These are phyloP conservation scores for Lolium perenne DNA, from an alignment of 176 grass and related monocot genomes.

Conservation along the genomic window DNA sequence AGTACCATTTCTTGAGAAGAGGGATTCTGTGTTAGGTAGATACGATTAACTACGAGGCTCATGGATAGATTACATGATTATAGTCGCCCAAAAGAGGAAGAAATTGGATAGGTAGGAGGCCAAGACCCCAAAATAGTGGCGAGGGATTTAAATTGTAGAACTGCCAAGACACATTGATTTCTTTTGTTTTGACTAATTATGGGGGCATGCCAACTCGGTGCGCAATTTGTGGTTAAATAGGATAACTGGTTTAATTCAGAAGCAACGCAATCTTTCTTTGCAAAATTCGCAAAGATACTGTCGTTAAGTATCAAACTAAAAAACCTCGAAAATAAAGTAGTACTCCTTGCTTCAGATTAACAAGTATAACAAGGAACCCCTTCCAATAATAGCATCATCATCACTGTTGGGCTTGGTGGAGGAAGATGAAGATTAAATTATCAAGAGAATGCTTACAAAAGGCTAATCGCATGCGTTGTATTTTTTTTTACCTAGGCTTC, in stretches of 20 bases:
- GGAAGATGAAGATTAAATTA: constrained; percentile 15
- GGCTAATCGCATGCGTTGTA: background rate
- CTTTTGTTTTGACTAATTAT: background rate
- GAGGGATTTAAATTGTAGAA: constrained; percentile 16
- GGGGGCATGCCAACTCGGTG: background rate
- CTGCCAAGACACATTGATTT: background rate
- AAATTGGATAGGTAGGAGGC: background rate
- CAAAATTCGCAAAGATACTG: constrained; percentile 27
- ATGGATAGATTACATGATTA: too few relatives aligned
- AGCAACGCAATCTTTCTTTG: constrained; percentile 42
- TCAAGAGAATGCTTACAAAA: background rate
- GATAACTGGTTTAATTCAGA: constrained; percentile 7
- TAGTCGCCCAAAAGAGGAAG: too few relatives aligned
- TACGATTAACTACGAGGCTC: too few relatives aligned
- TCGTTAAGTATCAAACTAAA: background rate
- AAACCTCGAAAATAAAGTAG: too few relatives aligned
- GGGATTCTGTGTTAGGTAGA: constrained; percentile 29
- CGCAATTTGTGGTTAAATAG: constrained; percentile 36
- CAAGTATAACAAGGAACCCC: background rate
- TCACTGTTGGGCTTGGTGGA: constrained; percentile 8
- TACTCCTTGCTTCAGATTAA: too few relatives aligned
- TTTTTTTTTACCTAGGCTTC: background rate
- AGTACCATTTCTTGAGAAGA: background rate
- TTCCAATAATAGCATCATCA: constrained; percentile 28
- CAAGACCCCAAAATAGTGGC: constrained; percentile 23